phyloP scores from a whole-genome alignment of 306 rosid species.

The Crataegus laevigata region DNA sequence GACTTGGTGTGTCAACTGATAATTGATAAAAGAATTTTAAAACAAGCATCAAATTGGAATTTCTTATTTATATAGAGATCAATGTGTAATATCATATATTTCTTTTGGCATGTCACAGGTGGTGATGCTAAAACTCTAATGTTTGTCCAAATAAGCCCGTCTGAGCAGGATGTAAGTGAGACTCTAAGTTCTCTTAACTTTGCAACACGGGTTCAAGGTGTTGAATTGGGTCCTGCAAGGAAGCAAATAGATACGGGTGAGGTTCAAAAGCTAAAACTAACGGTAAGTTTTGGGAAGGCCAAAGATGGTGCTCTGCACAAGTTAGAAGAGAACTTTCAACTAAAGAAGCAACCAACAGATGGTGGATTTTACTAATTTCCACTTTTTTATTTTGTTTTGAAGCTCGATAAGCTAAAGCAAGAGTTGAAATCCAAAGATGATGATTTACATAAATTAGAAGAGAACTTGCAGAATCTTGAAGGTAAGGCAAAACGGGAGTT shows the following conservation, averaged over 20 bases:
- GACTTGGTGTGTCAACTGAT: not conserved
- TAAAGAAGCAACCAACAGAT: not conserved
- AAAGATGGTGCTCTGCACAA: not conserved
- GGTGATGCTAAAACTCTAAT: conserved; percentile 25
- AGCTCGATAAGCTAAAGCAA: conserved; percentile 14
- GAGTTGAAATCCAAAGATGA: conserved; percentile 14
- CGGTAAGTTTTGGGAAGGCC: not conserved
- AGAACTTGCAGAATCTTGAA: conserved; percentile 4
- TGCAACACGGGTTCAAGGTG: conserved; percentile 13
- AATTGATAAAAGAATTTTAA: not conserved
- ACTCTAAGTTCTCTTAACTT: conserved; percentile 14
- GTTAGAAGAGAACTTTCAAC: not conserved
- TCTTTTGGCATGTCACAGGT: conserved; percentile 2
- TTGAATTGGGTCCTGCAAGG: conserved; percentile 17
- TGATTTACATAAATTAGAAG: conserved; percentile 7
- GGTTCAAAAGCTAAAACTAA: conserved; percentile 4
- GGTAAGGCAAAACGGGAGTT: not conserved
- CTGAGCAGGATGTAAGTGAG: conserved; percentile 17
- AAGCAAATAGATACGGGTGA: conserved; percentile 14
- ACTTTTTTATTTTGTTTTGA: not conserved
- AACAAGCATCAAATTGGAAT: not conserved
- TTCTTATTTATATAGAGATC: not conserved
- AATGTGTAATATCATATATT: not conserved
- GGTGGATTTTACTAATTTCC: not conserved
- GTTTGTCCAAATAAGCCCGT: conserved; percentile 24